phyloP scores from a whole-genome alignment of 805 yeast species.

The Yamadazyma paraphyllophila region DNA sequence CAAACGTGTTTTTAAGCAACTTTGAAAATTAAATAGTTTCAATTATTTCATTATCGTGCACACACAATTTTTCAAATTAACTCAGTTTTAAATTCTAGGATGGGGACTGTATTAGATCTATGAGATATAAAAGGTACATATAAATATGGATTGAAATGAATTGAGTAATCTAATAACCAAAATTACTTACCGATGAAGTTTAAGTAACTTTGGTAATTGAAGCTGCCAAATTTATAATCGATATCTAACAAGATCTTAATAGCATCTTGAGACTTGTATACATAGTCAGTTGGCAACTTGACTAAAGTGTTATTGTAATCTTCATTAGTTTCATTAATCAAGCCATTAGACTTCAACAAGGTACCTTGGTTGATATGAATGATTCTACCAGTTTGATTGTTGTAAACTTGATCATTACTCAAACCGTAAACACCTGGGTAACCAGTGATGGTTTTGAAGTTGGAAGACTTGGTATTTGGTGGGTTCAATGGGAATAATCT shows the following conservation, averaged over 20 bases:
- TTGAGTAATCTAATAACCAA: not conserved
- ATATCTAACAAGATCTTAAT: constrained; percentile 61
- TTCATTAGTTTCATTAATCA: constrained; percentile 32
- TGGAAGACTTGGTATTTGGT: constrained; percentile 42
- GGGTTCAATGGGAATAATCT: constrained; percentile 68
- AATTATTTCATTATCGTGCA: not conserved
- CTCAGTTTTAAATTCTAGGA: too few relatives aligned
- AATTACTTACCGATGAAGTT: constrained; percentile 22
- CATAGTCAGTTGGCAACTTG: constrained; percentile 42
- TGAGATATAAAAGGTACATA: not conserved
- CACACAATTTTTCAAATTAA: not conserved
- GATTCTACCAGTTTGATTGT: constrained; percentile 36
- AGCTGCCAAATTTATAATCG: constrained; percentile 59
- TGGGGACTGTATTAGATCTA: too few relatives aligned
- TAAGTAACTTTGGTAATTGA: constrained; percentile 48
- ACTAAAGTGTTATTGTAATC: constrained; percentile 36
- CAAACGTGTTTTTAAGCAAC: not conserved
- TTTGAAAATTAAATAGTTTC: not conserved
- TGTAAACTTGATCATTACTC: constrained; percentile 45
- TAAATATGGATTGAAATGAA: not conserved
- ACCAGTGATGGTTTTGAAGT: constrained; percentile 43
- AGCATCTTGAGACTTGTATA: constrained; percentile 59
- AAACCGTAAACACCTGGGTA: constrained; percentile 46
- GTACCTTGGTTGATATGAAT: constrained; percentile 34
- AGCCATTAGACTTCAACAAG: constrained; percentile 34